Base-by-base conservation (phyloP, 345 rosid genomes). In the Heritiera littoralis region DNA sequence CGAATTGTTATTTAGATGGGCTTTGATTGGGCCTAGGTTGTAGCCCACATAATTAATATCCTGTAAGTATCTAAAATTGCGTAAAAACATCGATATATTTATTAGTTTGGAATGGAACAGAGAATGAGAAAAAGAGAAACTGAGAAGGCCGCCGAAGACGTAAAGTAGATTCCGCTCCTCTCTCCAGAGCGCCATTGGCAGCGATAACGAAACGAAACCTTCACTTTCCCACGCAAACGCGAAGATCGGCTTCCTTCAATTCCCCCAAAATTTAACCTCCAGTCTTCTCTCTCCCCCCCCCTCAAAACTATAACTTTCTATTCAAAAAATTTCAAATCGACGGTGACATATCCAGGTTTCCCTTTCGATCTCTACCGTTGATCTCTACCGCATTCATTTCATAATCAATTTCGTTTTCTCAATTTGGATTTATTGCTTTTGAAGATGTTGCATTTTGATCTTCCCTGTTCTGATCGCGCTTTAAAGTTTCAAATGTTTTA, bases 21-120 rank as follows among this genome's bases (percentile, higher is more conserved):
- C 49, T 66, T 17, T 15, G 1, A 2, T 40, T 41, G 41, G 30
- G 71, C 71, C 49, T 3, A 17, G 3, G 11, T 66, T 66, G 0
- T 1, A 30, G 49, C 49, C 71, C 71, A 40, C 4, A 2, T 40
- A 3, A 40, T 66, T 8, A 66, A 28, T 63, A 32, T 12, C 66
- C 38, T 3, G 2, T 60, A 60, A 60, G 69, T 15, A 23, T 48
- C 58, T 48, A 28, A 70, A 70, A 23, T 28, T 8, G 58, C n/a
- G 58, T 48, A 48, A 3, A 70, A 70, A 9, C 48, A 70, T 70
- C 74, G 74, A 70, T 58, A 70, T 70, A 23, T 23, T 23, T 70
- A 23, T 23, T 23, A 23, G 28, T 3, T 35, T 48, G 58, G 48
- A 56, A 4, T 48, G 58, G 48, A 56, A 4, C 8, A 17, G 52